phyloP scores from a whole-genome alignment of 176 grass and related monocot genomes.

The Metroxylon sagu region DNA sequence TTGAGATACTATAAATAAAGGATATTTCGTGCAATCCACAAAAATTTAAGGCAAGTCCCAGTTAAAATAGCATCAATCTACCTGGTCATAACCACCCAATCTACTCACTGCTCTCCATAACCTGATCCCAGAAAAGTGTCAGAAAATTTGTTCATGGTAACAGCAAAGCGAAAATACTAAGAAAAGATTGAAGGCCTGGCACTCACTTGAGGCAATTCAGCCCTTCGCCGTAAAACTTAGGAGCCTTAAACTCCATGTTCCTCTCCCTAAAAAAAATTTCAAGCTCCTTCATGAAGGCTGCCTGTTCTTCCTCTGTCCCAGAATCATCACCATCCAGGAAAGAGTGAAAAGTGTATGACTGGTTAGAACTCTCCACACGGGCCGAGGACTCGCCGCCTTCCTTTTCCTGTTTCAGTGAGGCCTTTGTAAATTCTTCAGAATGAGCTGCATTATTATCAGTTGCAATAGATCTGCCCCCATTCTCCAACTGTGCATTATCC shows the following conservation, averaged over 20 bases:
- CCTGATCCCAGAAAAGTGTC: conserved; percentile 31
- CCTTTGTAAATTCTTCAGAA: conserved; percentile 17
- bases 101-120: conserved; percentile 93
- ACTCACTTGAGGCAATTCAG: conserved; percentile 97
- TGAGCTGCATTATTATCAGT: conserved; percentile 36
- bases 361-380: conserved; percentile 21
- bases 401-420: conserved; percentile 31
- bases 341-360: conserved; percentile 25
- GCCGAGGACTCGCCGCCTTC: conserved; percentile 17
- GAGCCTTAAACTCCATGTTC: conserved; percentile 85
- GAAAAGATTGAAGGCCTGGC: not conserved
- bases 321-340: conserved; percentile 89
- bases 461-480: not conserved
- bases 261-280: conserved; percentile 80
- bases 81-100: conserved; percentile 93
- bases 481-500: conserved; percentile 2
- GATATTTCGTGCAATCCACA: too few relatives aligned
- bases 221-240: conserved; percentile 96
- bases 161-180: too few relatives aligned
- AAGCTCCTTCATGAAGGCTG: conserved; percentile 82
- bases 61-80: conserved; percentile 24
- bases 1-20: too few relatives aligned
- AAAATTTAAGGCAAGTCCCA: not conserved
- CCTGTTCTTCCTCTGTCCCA: conserved; percentile 86
- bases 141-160: not conserved